These are phyloP conservation scores for Hypoxylon sp. DNA, from an alignment of 2,329 filamentous ascomycete genomes.

Conservation along the genomic window DNA sequence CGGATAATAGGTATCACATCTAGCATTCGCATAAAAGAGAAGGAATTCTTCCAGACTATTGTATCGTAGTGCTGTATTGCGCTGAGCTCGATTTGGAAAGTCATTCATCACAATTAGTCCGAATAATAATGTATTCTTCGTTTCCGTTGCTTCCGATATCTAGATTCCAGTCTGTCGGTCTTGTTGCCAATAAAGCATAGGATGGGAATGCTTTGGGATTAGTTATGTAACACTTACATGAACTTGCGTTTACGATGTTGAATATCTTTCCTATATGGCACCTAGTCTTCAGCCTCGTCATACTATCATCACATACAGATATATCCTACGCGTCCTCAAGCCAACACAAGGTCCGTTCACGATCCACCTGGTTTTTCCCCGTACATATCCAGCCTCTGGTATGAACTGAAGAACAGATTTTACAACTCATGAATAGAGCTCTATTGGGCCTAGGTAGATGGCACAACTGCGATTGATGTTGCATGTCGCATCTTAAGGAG, in stretches of 20 bases:
- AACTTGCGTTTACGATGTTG: no score
- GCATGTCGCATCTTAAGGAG: slow-evolving; percentile 6
- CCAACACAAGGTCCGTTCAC: slow-evolving; percentile 1
- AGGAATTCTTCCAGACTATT: slow-evolving; percentile 6
- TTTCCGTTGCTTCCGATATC: slow-evolving; percentile 7
- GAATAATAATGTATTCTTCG: background rate
- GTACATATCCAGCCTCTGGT: background rate
- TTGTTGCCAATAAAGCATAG: no score
- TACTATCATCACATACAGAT: slow-evolving; percentile 19
- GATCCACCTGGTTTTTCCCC: slow-evolving; percentile 4
- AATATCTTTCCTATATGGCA: background rate
- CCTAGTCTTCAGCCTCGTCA: slow-evolving; percentile 4
- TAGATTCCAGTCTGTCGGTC: background rate
- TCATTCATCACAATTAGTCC: slow-evolving; percentile 6
- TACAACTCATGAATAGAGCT: no score
- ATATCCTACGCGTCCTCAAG: slow-evolving; percentile 20
- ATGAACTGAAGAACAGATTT: no score
- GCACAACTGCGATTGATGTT: slow-evolving; percentile 17
- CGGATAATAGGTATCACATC: slow-evolving; percentile 7
- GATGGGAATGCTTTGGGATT: no score
- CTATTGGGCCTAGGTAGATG: no score
- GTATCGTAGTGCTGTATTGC: background rate
- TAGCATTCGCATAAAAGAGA: slow-evolving; percentile 13
- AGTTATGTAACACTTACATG: slow-evolving; percentile 13
- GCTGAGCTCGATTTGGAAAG: slow-evolving; percentile 15